phyloP scores from a whole-genome alignment of 352 stramenopile genomes.

The Phytophthora kernoviae region DNA sequence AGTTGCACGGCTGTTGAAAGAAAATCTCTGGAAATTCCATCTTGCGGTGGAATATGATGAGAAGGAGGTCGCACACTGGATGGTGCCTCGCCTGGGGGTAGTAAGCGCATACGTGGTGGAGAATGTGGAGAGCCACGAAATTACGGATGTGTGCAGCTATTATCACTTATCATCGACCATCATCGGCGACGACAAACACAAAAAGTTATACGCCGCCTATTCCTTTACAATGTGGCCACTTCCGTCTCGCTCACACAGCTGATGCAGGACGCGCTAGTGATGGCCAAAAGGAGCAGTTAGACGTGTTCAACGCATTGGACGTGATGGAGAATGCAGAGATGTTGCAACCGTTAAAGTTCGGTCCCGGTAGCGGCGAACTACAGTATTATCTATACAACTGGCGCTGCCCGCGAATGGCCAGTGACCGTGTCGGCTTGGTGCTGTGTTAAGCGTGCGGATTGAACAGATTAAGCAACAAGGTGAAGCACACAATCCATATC shows the following conservation, averaged over 20 bases:
- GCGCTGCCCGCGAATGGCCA: constrained; percentile 66
- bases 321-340: constrained; percentile 72
- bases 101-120: constrained; percentile 94
- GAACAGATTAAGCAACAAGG: constrained; percentile 35
- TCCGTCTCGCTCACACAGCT: constrained; percentile 59
- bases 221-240: constrained; percentile 96
- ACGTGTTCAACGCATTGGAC: constrained; percentile 77
- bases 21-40: constrained; percentile 64
- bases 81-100: constrained; percentile 94
- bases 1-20: constrained; percentile 53
- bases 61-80: constrained; percentile 96
- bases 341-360: constrained; percentile 64
- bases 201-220: constrained; percentile 96
- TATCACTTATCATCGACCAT: constrained; percentile 98
- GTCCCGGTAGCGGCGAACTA: constrained; percentile 59
- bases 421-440: constrained; percentile 61
- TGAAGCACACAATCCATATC: no score
- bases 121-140: constrained; percentile 51
- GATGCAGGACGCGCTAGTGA: constrained; percentile 71
- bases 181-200: constrained; percentile 94
- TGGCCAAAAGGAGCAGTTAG: constrained; percentile 57
- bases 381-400: constrained; percentile 86
- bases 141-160: constrained; percentile 96
- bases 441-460: constrained; percentile 30
- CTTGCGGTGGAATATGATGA: constrained; percentile 90